Evolutionary conservation across 345 rosid species (phyloP).

Genomic region (Bruguiera parviflora): DNA sequence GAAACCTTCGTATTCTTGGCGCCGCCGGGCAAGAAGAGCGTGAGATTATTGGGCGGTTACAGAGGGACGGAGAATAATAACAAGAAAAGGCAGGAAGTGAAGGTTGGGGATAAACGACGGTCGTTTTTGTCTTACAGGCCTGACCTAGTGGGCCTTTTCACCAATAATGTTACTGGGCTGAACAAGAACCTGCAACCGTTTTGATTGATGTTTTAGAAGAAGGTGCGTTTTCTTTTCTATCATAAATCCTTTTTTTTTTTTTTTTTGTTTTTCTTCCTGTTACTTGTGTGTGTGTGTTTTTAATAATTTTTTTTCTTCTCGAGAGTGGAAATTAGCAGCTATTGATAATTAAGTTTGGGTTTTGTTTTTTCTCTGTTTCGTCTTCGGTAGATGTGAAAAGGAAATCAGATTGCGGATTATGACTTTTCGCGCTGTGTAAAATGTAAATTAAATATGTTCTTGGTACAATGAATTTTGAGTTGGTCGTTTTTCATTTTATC

Average conservation of each 20-base stretch:
- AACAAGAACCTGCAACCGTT: slow-evolving; percentile 55
- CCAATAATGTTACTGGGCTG: slow-evolving; percentile 42
- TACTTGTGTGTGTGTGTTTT: slow-evolving; percentile 1
- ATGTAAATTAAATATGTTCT: too few species aligned
- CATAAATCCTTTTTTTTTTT: not conserved
- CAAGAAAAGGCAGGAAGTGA: not conserved
- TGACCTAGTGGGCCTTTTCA: slow-evolving; percentile 48
- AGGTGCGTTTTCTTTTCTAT: slow-evolving; percentile 4
- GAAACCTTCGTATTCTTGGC: slow-evolving; percentile 43
- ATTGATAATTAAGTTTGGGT: too few species aligned
- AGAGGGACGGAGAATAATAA: not conserved
- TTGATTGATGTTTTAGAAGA: slow-evolving; percentile 40
- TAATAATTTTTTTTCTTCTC: too few species aligned
- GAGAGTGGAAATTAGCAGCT: too few species aligned
- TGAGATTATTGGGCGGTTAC: too few species aligned
- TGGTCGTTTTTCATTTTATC: too few species aligned
- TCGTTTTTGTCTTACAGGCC: slow-evolving; percentile 44
- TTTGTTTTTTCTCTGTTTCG: too few species aligned
- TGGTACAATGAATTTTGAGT: too few species aligned
- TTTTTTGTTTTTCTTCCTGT: not conserved
- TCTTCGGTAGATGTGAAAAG: too few species aligned
- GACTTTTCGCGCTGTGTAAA: too few species aligned
- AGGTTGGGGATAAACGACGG: slow-evolving; percentile 35
- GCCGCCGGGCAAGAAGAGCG: slow-evolving; percentile 8
- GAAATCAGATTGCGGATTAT: too few species aligned